A percentile compares a stretch with the other conserved stretches of the same genome.
phyloP scores from a whole-genome alignment of 495 filamentous ascomycete genomes.

The Echria macrotheca region DNA sequence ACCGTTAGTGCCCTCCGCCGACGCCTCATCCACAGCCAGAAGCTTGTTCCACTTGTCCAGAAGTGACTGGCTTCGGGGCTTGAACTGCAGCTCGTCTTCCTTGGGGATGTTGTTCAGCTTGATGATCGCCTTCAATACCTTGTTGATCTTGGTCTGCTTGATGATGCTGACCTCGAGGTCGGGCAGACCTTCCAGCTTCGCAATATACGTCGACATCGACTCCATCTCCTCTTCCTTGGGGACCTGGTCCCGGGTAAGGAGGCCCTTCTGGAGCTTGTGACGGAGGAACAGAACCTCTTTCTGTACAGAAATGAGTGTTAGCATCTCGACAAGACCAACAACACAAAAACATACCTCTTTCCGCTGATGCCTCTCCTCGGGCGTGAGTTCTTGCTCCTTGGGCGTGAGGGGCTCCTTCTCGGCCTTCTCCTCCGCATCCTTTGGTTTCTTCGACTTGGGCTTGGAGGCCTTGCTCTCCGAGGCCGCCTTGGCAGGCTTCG shows the following conservation, averaged over 20 bases:
- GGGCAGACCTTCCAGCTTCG: slow-evolving; percentile 68
- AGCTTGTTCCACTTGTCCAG: slow-evolving; percentile 78
- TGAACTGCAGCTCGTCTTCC: slow-evolving; percentile 82
- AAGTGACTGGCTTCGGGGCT: slow-evolving; percentile 64
- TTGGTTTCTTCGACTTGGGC: slow-evolving; percentile 59
- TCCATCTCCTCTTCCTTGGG: slow-evolving; percentile 89
- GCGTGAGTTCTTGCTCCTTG: slow-evolving; percentile 47
- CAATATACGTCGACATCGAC: slow-evolving; percentile 70
- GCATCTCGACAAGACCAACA: not conserved
- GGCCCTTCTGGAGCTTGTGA: slow-evolving; percentile 86
- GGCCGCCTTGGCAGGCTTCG: slow-evolving; percentile 45
- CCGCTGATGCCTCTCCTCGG: slow-evolving; percentile 40
- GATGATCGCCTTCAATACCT: slow-evolving; percentile 84
- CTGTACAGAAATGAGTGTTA: slow-evolving; percentile 32
- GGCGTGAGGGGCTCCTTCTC: slow-evolving; percentile 49
- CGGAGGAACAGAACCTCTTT: slow-evolving; percentile 75
- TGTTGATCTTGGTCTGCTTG: slow-evolving; percentile 82
- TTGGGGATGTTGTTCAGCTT: slow-evolving; percentile 75
- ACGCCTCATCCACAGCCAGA: slow-evolving; percentile 49
- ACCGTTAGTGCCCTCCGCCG: slow-evolving; percentile 10
- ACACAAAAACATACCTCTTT: slow-evolving; percentile 51
- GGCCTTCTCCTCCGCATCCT: slow-evolving; percentile 58
- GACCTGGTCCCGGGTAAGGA: slow-evolving; percentile 71
- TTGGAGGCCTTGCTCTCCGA: slow-evolving; percentile 53
- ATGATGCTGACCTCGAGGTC: slow-evolving; percentile 86